Base-by-base conservation (phyloP, 805 yeast species). In the Candida taoyuanica region DNA sequence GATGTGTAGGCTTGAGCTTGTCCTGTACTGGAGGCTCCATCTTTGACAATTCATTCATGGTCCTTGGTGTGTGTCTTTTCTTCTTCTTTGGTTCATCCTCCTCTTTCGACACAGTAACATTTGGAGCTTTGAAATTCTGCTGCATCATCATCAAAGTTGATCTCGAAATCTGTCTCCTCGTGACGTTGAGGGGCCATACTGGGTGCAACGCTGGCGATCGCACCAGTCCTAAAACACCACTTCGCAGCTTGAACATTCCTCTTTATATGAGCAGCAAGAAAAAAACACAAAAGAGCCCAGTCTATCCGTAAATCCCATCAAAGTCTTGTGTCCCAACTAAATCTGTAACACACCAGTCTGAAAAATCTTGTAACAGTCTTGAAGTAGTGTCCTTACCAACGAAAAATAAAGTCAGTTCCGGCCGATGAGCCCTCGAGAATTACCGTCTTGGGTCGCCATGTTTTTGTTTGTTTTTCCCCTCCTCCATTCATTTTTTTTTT, bases 341-440 rank as follows among this genome's bases (percentile, higher is more conserved):
- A 8, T 21, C 24, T 21, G 24, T 21, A 21, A 21, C 24, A 21
- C 9, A 21, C 11, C n/a, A n/a, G n/a, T 7, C 24, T 25, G 29
- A 30, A 36, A 36, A 29, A 25, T n/a, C 29, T 29, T 9, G 13
- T 17, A 12, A 17, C 14, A 7, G 11, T 21, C 24, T 21, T 21
- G 24, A 21, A 21, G 24, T 21, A 21, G 24, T 21, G 7, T 23
- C 12, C 42, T 12, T 33, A 33, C 31, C 42, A 29, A 6, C 11
- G 11, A 8, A 7, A 21, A 8, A 8, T 21, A 8, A 14, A 4
- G 4, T 5, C 7, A 32, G 9, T 24, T 25, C 29, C 35, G 35
- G 17, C 19, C 12, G 36, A 33, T 38, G 37, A 32, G 39, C 37
- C 37, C 39, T 19, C 41, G 39, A 38, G 28, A 19, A 7, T 18